Evolutionary conservation across 2,329 filamentous ascomycete genomes (phyloP).

Genomic region (Exophiala spinifera): DNA sequence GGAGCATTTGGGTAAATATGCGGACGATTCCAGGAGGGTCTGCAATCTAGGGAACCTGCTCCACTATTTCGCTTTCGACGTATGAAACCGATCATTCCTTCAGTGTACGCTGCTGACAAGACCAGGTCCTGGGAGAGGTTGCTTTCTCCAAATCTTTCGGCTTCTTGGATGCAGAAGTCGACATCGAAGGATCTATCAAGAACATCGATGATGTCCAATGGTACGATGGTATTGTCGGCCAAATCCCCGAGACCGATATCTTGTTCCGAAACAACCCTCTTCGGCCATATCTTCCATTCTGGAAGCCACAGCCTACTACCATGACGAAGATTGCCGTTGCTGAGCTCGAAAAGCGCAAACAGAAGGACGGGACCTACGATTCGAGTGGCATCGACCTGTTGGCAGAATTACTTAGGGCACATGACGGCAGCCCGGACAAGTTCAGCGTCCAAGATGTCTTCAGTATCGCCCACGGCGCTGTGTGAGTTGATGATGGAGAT

Average conservation of each 20-base stretch:
- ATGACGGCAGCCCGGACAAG: slow-evolving; percentile 48
- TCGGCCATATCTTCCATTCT: slow-evolving; percentile 43
- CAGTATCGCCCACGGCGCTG: slow-evolving; percentile 56
- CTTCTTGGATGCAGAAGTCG: slow-evolving; percentile 49
- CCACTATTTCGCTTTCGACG: slow-evolving; percentile 39
- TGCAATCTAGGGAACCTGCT: slow-evolving; percentile 46
- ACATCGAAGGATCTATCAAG: slow-evolving; percentile 52
- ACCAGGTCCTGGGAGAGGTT: slow-evolving; percentile 34
- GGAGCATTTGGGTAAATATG: slow-evolving; percentile 43
- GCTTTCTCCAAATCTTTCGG: slow-evolving; percentile 46
- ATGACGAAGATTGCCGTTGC: slow-evolving; percentile 30
- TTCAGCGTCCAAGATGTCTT: slow-evolving; percentile 56
- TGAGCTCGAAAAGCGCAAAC: slow-evolving; percentile 25
- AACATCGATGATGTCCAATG: slow-evolving; percentile 47
- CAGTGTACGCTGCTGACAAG: slow-evolving; percentile 1
- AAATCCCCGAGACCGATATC: slow-evolving; percentile 44
- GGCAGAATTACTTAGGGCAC: slow-evolving; percentile 51
- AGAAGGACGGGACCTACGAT: slow-evolving; percentile 34
- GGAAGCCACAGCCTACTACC: slow-evolving; percentile 43
- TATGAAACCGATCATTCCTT: slow-evolving; percentile 18
- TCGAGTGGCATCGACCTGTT: slow-evolving; percentile 43
- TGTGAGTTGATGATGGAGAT: slow-evolving; percentile 18
- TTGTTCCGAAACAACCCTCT: slow-evolving; percentile 52
- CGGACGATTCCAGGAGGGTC: slow-evolving; percentile 33
- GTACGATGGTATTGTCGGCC: slow-evolving; percentile 33